Percentiles rank a stretch among this genome's conserved stretches.
phyloP scores from a whole-genome alignment of 2,329 filamentous ascomycete species.

The Reticulascus tulasneorum region DNA sequence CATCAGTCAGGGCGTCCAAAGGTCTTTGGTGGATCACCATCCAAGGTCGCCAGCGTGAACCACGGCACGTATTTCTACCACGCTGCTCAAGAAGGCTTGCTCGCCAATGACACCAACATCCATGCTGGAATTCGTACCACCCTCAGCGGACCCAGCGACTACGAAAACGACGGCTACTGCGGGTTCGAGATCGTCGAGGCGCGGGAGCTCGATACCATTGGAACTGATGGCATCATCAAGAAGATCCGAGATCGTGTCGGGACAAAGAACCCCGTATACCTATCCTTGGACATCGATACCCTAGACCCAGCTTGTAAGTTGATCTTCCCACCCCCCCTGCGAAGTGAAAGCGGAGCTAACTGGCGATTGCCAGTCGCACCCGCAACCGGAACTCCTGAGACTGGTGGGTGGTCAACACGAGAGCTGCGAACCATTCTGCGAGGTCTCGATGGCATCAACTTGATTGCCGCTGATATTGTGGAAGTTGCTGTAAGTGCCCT shows the following conservation, averaged over 20 bases:
- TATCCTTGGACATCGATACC: conserved; percentile 84
- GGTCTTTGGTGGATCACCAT: conserved; percentile 79
- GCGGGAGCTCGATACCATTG: conserved; percentile 48
- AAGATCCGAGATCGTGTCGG: conserved; percentile 73
- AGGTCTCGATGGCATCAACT: conserved; percentile 64
- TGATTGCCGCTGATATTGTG: conserved; percentile 68
- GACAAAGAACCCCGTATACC: conserved; percentile 69
- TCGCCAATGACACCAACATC: conserved; percentile 80
- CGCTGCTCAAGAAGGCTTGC: conserved; percentile 70
- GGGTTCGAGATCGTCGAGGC: conserved; percentile 81
- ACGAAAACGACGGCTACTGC: conserved; percentile 81
- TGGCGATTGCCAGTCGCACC: conserved; percentile 50
- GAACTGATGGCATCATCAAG: conserved; percentile 69
- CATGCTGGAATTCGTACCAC: conserved; percentile 85
- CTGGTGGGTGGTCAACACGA: conserved; percentile 70
- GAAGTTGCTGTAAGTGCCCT: conserved; percentile 55
- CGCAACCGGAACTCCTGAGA: conserved; percentile 72
- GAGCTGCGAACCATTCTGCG: conserved; percentile 69
- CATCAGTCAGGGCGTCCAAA: conserved; percentile 69
- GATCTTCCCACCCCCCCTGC: not conserved
- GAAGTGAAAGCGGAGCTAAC: conserved; percentile 5
- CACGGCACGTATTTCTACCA: conserved; percentile 90
- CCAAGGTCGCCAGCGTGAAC: conserved; percentile 72
- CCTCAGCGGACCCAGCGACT: conserved; percentile 72
- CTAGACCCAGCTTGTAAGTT: conserved; percentile 67